phyloP scores from a whole-genome alignment of 805 yeast species.

The Kregervanrija fluxuum region DNA sequence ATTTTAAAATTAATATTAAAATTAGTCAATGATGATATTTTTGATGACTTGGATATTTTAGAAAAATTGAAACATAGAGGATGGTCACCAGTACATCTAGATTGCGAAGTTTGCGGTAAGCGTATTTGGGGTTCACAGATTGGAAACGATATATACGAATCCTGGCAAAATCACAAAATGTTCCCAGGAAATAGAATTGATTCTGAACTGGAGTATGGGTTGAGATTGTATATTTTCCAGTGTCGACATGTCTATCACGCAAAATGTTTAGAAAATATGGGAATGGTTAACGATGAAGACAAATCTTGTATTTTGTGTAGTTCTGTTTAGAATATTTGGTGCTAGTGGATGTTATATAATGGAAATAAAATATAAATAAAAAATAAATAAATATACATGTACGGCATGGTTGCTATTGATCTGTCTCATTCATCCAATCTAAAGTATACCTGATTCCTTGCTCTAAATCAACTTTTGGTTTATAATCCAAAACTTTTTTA shows the following conservation, averaged over 20 bases:
- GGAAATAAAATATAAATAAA: background rate
- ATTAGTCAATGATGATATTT: constrained; percentile 52
- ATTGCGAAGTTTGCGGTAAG: constrained; percentile 75
- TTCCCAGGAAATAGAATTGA: constrained; percentile 5
- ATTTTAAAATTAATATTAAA: constrained; percentile 44
- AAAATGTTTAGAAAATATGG: constrained; percentile 46
- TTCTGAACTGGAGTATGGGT: constrained; percentile 5
- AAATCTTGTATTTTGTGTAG: constrained; percentile 37
- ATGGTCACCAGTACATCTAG: constrained; percentile 47
- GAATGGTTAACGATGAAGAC: constrained; percentile 22
- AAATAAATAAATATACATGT: background rate
- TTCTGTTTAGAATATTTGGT: constrained; percentile 1
- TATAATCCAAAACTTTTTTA: constrained; percentile 65
- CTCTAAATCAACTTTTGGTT: constrained; percentile 71
- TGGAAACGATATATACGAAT: constrained; percentile 38
- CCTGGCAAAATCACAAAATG: constrained; percentile 45
- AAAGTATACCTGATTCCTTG: constrained; percentile 74
- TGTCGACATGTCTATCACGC: constrained; percentile 64
- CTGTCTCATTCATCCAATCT: constrained; percentile 80
- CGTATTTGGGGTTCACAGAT: constrained; percentile 63
- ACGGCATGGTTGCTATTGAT: constrained; percentile 6
- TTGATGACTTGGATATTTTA: constrained; percentile 36
- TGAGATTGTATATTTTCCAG: constrained; percentile 45
- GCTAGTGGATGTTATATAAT: background rate
- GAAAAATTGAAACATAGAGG: constrained; percentile 44